These are phyloP conservation scores for Trichomonas tenax DNA, from an alignment of 208 protist species.

Conservation along the genomic window DNA sequence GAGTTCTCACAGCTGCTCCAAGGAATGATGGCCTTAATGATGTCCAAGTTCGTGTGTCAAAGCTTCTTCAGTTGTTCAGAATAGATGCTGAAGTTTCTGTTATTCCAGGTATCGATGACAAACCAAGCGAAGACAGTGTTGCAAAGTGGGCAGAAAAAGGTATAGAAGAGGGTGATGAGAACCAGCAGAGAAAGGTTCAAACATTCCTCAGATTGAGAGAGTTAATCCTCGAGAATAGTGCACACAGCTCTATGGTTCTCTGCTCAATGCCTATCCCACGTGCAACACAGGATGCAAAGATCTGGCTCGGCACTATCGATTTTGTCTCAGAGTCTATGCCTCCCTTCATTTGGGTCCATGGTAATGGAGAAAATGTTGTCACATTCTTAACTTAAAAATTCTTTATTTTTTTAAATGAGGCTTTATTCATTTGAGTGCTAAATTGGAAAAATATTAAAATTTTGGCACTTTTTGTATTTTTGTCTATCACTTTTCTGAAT, in stretches of 20 bases:
- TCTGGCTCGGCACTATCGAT: background rate
- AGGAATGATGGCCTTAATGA: background rate
- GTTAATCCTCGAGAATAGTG: background rate
- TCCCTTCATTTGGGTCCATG: constrained; percentile 8
- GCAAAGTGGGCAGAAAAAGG: background rate
- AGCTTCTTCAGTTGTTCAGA: background rate
- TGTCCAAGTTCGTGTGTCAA: background rate
- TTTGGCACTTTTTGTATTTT: no score
- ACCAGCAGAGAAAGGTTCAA: background rate
- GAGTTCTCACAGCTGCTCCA: background rate
- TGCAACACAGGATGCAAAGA: background rate
- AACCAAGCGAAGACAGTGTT: background rate
- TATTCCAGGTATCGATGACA: background rate
- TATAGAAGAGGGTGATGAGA: background rate
- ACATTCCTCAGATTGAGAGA: background rate
- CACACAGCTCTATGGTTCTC: background rate
- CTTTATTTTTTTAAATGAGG: background rate
- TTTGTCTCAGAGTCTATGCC: background rate
- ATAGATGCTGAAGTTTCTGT: background rate
- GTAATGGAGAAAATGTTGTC: background rate
- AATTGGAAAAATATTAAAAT: no score
- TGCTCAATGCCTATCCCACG: background rate
- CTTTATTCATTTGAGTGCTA: no score
- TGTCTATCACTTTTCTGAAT: no score
- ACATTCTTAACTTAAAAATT: background rate